Evolutionary conservation across 1,284 basidiomycete genomes (phyloP).

Genomic region (Ganoderma leucocontextum): DNA sequence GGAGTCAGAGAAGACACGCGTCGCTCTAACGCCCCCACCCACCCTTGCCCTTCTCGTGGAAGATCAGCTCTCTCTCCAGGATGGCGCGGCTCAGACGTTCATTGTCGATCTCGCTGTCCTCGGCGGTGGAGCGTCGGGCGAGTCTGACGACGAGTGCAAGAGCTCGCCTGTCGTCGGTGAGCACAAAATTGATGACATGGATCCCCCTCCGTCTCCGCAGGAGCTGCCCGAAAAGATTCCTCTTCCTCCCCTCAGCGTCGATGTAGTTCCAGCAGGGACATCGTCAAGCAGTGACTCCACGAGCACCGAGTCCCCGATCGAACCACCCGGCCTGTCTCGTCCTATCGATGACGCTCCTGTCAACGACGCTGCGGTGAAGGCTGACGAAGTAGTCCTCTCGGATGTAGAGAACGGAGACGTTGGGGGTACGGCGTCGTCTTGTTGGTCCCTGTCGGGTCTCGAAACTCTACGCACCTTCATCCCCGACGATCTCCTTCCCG

Average conservation of each 20-base stretch:
- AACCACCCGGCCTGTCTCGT: slow-evolving; percentile 8
- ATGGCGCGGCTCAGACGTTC: slow-evolving; percentile 22
- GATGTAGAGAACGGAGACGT: neutral
- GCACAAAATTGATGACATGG: neutral
- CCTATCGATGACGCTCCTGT: neutral
- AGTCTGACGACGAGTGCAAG: neutral
- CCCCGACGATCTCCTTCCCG: slow-evolving; percentile 39
- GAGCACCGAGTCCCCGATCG: neutral
- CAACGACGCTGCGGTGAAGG: neutral
- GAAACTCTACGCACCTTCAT: slow-evolving; percentile 41
- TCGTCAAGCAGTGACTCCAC: neutral
- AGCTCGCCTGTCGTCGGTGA: neutral
- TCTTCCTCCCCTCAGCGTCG: neutral
- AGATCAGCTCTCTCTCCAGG: neutral
- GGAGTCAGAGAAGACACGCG: neutral
- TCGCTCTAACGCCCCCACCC: neutral
- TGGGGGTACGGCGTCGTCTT: neutral
- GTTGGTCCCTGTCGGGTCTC: slow-evolving; percentile 19
- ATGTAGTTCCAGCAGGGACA: neutral
- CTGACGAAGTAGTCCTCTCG: neutral
- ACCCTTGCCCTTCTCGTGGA: neutral
- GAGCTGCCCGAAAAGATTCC: neutral
- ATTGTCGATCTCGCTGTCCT: slow-evolving; percentile 33
- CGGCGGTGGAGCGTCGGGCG: neutral
- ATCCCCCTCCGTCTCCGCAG: neutral